A percentile compares a stretch with the other conserved stretches of the same genome.
These are phyloP conservation scores for Blastocrithidia nonstop DNA, from an alignment of 208 protist species.

Conservation along the genomic window DNA sequence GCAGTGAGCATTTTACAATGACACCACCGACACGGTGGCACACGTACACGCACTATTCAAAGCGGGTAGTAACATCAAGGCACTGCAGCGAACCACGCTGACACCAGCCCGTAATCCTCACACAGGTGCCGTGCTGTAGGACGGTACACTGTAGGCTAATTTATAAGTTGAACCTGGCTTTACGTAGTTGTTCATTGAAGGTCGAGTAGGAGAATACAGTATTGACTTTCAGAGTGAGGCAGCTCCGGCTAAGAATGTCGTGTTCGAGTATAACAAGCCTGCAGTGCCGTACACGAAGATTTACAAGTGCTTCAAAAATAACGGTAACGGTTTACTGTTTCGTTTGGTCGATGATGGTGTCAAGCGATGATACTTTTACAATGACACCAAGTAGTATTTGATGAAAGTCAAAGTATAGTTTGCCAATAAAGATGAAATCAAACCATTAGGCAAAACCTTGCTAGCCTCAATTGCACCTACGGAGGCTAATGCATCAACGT, in stretches of 20 bases:
- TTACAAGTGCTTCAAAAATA: constrained; percentile 64
- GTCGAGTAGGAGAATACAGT: constrained; percentile 24
- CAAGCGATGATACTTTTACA: constrained; percentile 35
- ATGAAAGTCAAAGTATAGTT: constrained; percentile 38
- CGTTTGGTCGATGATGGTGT: constrained; percentile 28
- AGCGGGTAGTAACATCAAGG: constrained; percentile 16
- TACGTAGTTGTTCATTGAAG: constrained; percentile 67
- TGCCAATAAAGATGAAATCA: constrained; percentile 11
- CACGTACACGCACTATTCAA: constrained; percentile 14
- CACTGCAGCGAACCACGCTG: constrained; percentile 17
- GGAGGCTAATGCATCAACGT: background rate
- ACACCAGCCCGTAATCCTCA: background rate
- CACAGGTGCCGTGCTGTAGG: constrained; percentile 2
- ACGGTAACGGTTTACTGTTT: constrained; percentile 51
- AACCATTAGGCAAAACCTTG: constrained; percentile 8
- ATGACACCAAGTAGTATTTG: constrained; percentile 33
- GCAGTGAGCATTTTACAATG: constrained; percentile 66
- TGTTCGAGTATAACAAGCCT: constrained; percentile 36
- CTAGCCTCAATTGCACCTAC: background rate
- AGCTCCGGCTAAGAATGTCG: constrained; percentile 19
- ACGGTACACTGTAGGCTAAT: constrained; percentile 25
- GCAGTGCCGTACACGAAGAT: constrained; percentile 42
- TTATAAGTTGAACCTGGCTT: constrained; percentile 54
- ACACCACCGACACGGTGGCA: constrained; percentile 32
- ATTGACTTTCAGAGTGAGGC: constrained; percentile 43